Percentiles rank a stretch among this genome's conserved stretches.
phyloP scores from a whole-genome alignment of 2,329 filamentous ascomycete genomes.

The Clonostachys solani region DNA sequence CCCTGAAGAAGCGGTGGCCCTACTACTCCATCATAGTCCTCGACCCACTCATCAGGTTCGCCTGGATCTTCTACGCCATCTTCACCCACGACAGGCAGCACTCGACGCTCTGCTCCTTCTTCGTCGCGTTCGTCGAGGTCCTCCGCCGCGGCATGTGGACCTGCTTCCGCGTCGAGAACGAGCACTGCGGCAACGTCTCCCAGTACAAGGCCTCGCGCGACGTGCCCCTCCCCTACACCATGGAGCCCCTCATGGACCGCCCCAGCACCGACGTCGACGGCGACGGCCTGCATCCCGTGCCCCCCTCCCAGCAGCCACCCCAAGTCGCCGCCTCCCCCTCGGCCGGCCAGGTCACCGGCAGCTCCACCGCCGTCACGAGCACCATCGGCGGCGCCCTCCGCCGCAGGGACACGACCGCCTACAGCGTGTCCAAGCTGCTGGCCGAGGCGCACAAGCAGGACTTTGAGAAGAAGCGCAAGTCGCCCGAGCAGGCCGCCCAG shows the following conservation, averaged over 20 bases:
- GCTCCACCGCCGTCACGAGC: conserved; percentile 12
- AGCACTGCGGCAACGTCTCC: conserved; percentile 89
- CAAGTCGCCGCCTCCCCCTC: conserved; percentile 3
- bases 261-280: conserved; percentile 26
- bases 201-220: conserved; percentile 88
- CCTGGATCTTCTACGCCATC: conserved; percentile 92
- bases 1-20: conserved; percentile 72
- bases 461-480: conserved; percentile 72
- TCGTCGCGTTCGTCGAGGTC: conserved; percentile 74
- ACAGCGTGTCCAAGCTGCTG: conserved; percentile 57
- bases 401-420: conserved; percentile 19
- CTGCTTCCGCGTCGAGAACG: conserved; percentile 92
- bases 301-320: conserved; percentile 10
- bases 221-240: conserved; percentile 77
- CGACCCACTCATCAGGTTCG: conserved; percentile 83
- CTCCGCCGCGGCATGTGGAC: conserved; percentile 87
- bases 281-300: conserved; percentile 9
- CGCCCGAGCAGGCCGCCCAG: conserved; percentile 15
- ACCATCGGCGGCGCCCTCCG: conserved; percentile 17
- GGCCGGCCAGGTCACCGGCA: conserved; percentile 4
- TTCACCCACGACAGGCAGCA: conserved; percentile 78
- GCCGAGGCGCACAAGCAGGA: conserved; percentile 85
- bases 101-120: conserved; percentile 75
- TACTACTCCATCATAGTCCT: conserved; percentile 85
- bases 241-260: conserved; percentile 42